Evolutionary conservation across 306 rosid species (phyloP).

Genomic region (Castanea mollissima): DNA sequence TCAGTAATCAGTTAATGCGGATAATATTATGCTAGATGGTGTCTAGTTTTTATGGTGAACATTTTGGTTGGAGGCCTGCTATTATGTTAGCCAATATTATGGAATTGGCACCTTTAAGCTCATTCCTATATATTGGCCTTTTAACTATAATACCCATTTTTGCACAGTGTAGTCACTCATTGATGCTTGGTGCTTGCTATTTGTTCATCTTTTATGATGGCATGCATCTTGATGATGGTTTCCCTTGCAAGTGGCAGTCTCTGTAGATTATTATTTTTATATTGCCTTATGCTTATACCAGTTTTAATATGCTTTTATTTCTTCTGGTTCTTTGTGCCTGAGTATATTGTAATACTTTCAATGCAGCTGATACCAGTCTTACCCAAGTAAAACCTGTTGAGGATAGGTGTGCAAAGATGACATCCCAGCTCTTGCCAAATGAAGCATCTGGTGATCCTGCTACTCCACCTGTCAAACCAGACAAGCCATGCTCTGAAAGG

Average conservation of each 20-base stretch:
- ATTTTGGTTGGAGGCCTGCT: conserved; percentile 3
- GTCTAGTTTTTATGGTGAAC: background rate
- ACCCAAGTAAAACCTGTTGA: conserved; percentile 33
- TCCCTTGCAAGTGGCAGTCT: background rate
- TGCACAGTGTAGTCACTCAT: conserved; percentile 4
- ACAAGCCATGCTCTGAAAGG: conserved; percentile 38
- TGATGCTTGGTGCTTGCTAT: background rate
- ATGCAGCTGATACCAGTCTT: conserved; percentile 31
- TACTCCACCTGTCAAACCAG: conserved; percentile 29
- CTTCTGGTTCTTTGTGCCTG: conserved; percentile 13
- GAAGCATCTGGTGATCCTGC: conserved; percentile 33
- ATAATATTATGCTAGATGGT: conserved; percentile 3
- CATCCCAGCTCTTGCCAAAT: conserved; percentile 30
- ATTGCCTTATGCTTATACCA: background rate
- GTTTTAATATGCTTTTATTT: conserved; percentile 14
- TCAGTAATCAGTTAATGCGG: background rate
- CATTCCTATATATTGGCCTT: background rate
- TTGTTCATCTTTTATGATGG: background rate
- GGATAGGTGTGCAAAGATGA: conserved; percentile 17
- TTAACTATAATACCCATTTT: background rate
- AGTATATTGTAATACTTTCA: conserved; percentile 20
- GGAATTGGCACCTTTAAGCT: background rate
- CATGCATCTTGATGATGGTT: background rate
- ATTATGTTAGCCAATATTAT: conserved; percentile 20
- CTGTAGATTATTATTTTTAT: background rate